These are phyloP conservation scores for Fusarium tjaetaba DNA, from an alignment of 2,329 filamentous ascomycete species.

Conservation along the genomic window DNA sequence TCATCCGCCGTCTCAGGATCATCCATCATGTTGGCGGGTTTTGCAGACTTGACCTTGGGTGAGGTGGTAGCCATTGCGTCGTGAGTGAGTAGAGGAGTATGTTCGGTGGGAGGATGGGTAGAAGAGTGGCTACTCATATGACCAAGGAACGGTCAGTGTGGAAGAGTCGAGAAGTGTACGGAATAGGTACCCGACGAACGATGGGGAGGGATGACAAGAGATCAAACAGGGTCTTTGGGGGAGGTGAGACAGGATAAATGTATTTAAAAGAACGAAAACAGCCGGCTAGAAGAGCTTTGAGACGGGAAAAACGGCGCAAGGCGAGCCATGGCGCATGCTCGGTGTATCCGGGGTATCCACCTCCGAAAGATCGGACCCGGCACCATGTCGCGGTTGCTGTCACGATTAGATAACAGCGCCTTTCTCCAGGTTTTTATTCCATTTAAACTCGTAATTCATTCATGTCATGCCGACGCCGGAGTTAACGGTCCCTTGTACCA, in stretches of 20 bases:
- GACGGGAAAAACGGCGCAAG: constrained; percentile 22
- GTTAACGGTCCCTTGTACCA: neutral
- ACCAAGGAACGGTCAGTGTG: neutral
- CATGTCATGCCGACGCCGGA: constrained; percentile 1
- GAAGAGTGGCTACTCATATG: constrained; percentile 16
- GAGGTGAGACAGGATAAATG: neutral
- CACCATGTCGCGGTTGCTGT: neutral
- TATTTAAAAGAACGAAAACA: constrained; percentile 11
- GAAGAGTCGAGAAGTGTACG: neutral
- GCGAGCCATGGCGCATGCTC: constrained; percentile 13
- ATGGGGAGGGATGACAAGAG: neutral
- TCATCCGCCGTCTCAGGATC: constrained; percentile 21
- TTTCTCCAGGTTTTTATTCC: constrained; percentile 27
- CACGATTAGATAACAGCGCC: constrained; percentile 8
- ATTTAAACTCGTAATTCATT: constrained; percentile 25
- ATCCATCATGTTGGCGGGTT: constrained; percentile 29
- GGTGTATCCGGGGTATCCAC: constrained; percentile 30
- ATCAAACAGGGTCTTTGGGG: neutral
- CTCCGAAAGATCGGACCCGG: constrained; percentile 14
- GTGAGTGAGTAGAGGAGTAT: constrained; percentile 5
- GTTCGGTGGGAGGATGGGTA: constrained; percentile 5
- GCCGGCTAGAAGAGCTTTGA: constrained; percentile 33
- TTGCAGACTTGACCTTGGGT: constrained; percentile 7
- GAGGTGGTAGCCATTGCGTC: constrained; percentile 10
- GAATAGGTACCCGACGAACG: neutral